These are phyloP conservation scores for Begonia peltatifolia DNA, from an alignment of 306 rosid species.

Conservation along the genomic window DNA sequence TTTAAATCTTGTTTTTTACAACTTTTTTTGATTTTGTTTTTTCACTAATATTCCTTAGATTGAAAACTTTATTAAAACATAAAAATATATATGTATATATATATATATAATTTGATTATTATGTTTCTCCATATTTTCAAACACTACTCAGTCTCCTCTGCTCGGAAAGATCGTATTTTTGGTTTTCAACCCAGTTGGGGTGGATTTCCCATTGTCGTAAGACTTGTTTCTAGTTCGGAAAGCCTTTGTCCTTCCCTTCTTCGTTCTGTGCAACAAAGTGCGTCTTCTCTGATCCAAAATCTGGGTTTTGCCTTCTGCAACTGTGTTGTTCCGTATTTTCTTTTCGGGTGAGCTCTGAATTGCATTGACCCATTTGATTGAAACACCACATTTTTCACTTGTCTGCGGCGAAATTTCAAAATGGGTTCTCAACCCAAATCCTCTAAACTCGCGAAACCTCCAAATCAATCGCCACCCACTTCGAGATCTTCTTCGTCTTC, in stretches of 20 bases:
- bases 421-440: slow-evolving; percentile 41
- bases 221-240: slow-evolving; percentile 25
- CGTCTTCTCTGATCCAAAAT: not conserved
- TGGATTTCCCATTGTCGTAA: slow-evolving; percentile 9
- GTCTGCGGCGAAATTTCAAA: not conserved
- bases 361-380: not conserved
- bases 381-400: too few species aligned
- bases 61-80: too few species aligned
- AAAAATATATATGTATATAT: too few species aligned
- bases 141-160: too few species aligned
- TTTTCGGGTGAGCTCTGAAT: not conserved
- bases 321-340: not conserved
- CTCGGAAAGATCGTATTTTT: not conserved
- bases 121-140: too few species aligned
- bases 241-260: not conserved
- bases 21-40: too few species aligned
- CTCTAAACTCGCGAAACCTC: slow-evolving; percentile 43
- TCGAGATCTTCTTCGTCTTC: slow-evolving; percentile 45
- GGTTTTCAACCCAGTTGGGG: not conserved
- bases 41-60: too few species aligned
- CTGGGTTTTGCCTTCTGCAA: slow-evolving; percentile 1
- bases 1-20: too few species aligned
- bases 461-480: slow-evolving; percentile 24
- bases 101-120: too few species aligned
- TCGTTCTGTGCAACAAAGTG: not conserved